Base-by-base conservation (phyloP, 2,329 filamentous ascomycete species). In the Colletotrichum abscissum region DNA sequence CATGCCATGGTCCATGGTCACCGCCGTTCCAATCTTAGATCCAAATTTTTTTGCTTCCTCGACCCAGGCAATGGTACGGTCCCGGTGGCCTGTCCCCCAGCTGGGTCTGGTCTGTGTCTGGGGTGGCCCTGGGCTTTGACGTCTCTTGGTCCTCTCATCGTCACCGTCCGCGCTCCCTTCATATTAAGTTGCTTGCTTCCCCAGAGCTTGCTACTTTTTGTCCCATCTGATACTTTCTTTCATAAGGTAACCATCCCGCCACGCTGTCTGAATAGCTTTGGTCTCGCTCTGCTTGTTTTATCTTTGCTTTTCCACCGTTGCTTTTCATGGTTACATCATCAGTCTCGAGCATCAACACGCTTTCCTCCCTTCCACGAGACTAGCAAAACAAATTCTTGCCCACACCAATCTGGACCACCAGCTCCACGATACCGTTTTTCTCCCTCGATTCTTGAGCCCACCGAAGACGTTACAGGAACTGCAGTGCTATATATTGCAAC, bases 11-110 rank as follows among this genome's bases (percentile, higher is more conserved):
- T 75, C 57, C 63, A 72, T 72, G 70, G 75, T 76, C 75, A 76
- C 75, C 75, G 75, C 75, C 69, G 70, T 76, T 76, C 75, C 71
- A 76, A 75, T 74, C 75, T 76, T 72, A 74, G 64, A 72, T 74
- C 52, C 68, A 71, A 49, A 49, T 72, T 35, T 74, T 72, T 72
- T 76, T 74, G 67, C 63, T 69, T 76, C 73, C 66, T 63, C 66
- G 16, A 67, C 57, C 71, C 67, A 68, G 73, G 73, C 54, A 64
- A 72, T 64, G 57, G 70, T 73, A 59, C 56, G 67, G 70, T 76
- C 67, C 75, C 67, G 63, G 63, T 71, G 73, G 69, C 73, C 64
- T 74, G 75, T 76, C 73, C 74, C 74, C 73, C 67, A 75, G 70
- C 75, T 67, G 70, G 70, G 72, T 67, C 69, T 72, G 66, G 73